These are phyloP conservation scores for Rhizophagus clarus DNA, from an alignment of 192 early-diverging fungal genomes.

Conservation along the genomic window DNA sequence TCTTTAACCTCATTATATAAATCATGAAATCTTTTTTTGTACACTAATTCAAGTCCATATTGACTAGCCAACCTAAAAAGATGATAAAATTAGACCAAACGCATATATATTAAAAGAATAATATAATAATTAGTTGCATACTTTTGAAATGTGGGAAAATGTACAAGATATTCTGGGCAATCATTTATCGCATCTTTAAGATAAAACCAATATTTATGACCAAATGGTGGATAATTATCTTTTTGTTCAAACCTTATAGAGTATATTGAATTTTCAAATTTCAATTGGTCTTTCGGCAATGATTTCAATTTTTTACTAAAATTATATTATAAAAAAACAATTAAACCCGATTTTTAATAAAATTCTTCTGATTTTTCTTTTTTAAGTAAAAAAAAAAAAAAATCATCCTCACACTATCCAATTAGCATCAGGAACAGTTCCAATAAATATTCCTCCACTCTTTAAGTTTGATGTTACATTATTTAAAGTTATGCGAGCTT, in stretches of 20 bases:
- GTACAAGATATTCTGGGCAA: conserved; percentile 93
- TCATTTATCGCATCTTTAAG: conserved; percentile 94
- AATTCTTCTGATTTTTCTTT: no score
- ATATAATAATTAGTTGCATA: conserved; percentile 39
- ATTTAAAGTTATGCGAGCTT: conserved; percentile 77
- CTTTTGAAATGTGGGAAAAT: conserved; percentile 79
- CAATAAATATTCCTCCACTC: conserved; percentile 82
- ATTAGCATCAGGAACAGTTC: conserved; percentile 92
- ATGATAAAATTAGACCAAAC: not conserved
- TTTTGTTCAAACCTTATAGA: conserved; percentile 80
- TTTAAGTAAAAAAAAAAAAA: not conserved
- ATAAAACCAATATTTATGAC: conserved; percentile 88
- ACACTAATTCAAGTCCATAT: conserved; percentile 78
- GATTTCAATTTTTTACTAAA: conserved; percentile 58
- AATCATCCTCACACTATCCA: conserved; percentile 80
- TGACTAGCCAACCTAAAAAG: conserved; percentile 72
- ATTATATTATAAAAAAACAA: not conserved
- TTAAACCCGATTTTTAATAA: not conserved
- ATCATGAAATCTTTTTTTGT: conserved; percentile 80
- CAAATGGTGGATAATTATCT: conserved; percentile 66
- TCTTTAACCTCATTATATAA: conserved; percentile 68
- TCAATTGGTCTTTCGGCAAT: conserved; percentile 41
- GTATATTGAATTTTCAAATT: conserved; percentile 91
- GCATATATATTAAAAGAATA: not conserved
- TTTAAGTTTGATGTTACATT: conserved; percentile 75